Percentiles rank a stretch among this genome's conserved stretches.
Conservation (phyloP, 139 green algal genomes). For the Picochlorum sp. region DNA sequence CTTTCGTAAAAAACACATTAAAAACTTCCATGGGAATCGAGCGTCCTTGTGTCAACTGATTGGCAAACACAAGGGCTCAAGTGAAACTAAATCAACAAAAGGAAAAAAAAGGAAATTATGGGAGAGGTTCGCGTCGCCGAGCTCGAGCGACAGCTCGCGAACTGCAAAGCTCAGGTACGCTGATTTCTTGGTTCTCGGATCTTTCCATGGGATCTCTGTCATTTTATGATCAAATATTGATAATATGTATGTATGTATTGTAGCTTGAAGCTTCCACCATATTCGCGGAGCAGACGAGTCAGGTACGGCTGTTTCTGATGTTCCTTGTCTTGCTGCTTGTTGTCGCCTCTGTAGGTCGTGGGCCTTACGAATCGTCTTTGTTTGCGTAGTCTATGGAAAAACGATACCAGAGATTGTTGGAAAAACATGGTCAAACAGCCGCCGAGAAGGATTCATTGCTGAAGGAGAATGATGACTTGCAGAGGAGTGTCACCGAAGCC, state of each 20-base stretch:
- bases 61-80: background rate
- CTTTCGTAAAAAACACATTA: too few relatives aligned
- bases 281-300: slow-evolving; percentile 31
- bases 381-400: slow-evolving; percentile 37
- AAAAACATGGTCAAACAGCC: slow-evolving; percentile 16
- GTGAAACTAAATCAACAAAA: background rate
- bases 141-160: slow-evolving; percentile 15
- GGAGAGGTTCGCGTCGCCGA: slow-evolving; percentile 8
- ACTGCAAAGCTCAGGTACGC: slow-evolving; percentile 18
- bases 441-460: slow-evolving; percentile 31
- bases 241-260: background rate
- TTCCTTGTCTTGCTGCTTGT: background rate
- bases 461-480: slow-evolving; percentile 18
- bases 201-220: background rate
- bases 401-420: slow-evolving; percentile 28
- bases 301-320: slow-evolving; percentile 17
- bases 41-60: too few relatives aligned
- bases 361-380: too few relatives aligned
- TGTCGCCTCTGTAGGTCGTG: background rate
- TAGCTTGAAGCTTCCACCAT: slow-evolving; percentile 34
- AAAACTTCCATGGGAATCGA: too few relatives aligned
- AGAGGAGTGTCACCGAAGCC: slow-evolving; percentile 18
- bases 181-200: background rate
- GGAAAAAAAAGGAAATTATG: background rate
- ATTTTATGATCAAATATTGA: background rate